Conservation (phyloP, 305 asterid genomes). For the Fraxinus xanthoxyloides region DNA sequence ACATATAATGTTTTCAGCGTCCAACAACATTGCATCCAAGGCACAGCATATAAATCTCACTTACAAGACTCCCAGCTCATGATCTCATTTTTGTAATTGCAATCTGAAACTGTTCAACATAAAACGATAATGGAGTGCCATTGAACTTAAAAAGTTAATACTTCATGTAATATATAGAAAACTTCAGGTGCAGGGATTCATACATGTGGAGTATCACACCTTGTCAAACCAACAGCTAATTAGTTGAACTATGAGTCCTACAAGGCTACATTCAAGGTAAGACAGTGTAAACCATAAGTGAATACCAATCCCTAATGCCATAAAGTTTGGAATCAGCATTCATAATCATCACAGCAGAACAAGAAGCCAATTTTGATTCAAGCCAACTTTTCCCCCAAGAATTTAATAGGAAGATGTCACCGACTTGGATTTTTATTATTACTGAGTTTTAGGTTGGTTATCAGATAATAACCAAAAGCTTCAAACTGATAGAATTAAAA, state of each 20-base stretch:
- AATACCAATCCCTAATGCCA: not conserved
- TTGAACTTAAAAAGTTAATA: not conserved
- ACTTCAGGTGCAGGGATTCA: not conserved
- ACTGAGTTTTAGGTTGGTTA: not conserved
- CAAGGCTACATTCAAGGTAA: not conserved
- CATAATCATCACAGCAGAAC: not conserved
- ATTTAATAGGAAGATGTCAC: not conserved
- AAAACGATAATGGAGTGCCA: not conserved
- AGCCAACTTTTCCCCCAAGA: not conserved
- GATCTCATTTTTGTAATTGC: not conserved
- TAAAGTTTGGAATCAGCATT: not conserved
- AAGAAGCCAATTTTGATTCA: not conserved
- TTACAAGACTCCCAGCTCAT: not conserved
- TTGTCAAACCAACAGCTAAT: not conserved
- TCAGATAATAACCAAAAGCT: constrained; percentile 12
- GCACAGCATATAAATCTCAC: not conserved
- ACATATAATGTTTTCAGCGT: not conserved
- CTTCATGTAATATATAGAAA: not conserved
- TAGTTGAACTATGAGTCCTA: not conserved
- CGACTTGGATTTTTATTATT: not conserved
- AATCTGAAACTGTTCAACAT: not conserved
- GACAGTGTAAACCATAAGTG: not conserved
- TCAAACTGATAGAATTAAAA: not conserved
- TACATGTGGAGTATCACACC: not conserved
- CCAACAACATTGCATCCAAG: not conserved